Evolutionary conservation across 2,329 filamentous ascomycete species (phyloP).

Genomic region (Graphilbum ipis-grandicollis): DNA sequence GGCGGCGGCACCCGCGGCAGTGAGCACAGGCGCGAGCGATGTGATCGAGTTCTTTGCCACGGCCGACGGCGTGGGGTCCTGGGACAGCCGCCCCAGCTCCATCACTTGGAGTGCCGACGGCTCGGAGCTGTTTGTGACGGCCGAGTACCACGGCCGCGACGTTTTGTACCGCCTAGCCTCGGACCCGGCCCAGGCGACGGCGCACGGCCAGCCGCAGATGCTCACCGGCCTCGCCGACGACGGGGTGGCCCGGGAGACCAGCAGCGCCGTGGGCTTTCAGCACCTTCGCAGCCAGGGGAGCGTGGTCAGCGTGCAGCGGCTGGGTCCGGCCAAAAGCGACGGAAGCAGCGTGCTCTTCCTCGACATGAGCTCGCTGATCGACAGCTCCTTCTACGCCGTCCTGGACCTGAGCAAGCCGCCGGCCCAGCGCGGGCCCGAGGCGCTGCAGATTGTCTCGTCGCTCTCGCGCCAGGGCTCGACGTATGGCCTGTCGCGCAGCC

Average conservation of each 20-base stretch:
- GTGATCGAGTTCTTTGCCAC: constrained; percentile 46
- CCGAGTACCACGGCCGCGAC: constrained; percentile 49
- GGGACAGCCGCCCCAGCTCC: constrained; percentile 39
- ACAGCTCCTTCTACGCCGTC: constrained; percentile 53
- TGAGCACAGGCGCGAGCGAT: constrained; percentile 14
- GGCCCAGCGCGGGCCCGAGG: constrained; percentile 1
- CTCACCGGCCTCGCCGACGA: constrained; percentile 21
- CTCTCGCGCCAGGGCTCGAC: constrained; percentile 46
- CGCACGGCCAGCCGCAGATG: constrained; percentile 23
- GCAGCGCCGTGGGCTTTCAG: constrained; percentile 2
- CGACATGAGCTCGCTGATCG: constrained; percentile 49
- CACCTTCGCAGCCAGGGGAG: constrained; percentile 23
- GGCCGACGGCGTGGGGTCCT: constrained; percentile 42
- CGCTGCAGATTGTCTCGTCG: constrained; percentile 37
- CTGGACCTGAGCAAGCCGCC: constrained; percentile 22
- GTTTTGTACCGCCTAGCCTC: constrained; percentile 46
- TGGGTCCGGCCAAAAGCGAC: constrained; percentile 18
- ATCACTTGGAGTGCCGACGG: constrained; percentile 42
- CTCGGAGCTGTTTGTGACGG: constrained; percentile 51
- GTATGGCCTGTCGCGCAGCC: constrained; percentile 45
- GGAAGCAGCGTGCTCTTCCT: constrained; percentile 32
- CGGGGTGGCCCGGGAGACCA: not conserved
- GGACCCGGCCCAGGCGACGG: constrained; percentile 21
- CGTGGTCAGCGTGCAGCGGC: constrained; percentile 30
- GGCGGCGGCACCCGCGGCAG: not conserved